A percentile compares a stretch with the other conserved stretches of the same genome.
Evolutionary conservation across 331 rosid genomes (phyloP).

Genomic region (Malus hybrid): DNA sequence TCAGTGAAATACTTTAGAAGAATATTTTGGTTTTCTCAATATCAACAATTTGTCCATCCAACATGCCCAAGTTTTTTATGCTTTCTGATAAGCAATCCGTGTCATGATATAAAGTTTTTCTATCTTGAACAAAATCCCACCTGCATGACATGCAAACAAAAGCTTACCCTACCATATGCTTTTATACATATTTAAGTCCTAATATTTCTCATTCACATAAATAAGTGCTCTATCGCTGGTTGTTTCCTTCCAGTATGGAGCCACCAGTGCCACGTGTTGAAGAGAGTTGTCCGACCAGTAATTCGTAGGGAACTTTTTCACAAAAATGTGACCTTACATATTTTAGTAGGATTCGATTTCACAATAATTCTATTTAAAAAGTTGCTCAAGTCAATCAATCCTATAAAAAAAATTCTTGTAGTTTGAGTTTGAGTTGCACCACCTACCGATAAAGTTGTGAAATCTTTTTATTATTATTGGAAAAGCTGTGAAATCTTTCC

Average conservation of each 20-base stretch:
- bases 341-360: not conserved
- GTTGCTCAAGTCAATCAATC: not conserved
- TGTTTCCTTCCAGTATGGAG: not conserved
- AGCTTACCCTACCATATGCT: not conserved
- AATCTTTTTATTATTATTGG: too few relatives aligned
- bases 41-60: conserved; percentile 13
- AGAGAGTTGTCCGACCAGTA: not conserved
- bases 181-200: too few relatives aligned
- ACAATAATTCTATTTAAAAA: too few relatives aligned
- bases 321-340: too few relatives aligned
- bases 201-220: too few relatives aligned
- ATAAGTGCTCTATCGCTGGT: not conserved
- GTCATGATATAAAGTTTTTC: not conserved
- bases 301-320: too few relatives aligned
- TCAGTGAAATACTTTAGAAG: not conserved
- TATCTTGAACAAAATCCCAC: conserved; percentile 2
- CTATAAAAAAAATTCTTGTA: too few relatives aligned
- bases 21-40: conserved; percentile 1
- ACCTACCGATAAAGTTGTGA: too few relatives aligned
- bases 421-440: too few relatives aligned
- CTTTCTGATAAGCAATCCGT: not conserved
- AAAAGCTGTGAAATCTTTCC: too few relatives aligned
- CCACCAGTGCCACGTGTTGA: conserved; percentile 8
- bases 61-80: not conserved
- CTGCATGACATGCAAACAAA: not conserved